Base-by-base conservation (phyloP, 768 basidiomycete species). In the Hypsizygus marmoreus region DNA sequence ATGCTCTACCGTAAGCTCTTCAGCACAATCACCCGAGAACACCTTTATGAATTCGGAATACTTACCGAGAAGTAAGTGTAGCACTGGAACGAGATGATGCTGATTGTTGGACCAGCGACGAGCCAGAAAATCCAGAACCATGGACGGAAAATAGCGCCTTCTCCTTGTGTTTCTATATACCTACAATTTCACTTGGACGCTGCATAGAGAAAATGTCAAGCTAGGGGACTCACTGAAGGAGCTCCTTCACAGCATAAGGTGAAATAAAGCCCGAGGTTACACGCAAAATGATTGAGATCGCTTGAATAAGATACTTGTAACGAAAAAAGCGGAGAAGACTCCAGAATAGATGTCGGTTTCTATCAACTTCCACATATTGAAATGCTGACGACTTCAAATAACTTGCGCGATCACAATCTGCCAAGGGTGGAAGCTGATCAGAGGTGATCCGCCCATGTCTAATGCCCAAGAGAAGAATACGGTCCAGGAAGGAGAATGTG, bases 71-170 rank as follows among this genome's bases (percentile, higher is more conserved):
- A 57, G 56, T 69, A 80, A 29, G 73, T 63, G 54, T 83, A 86
- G 62, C 70, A 73, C 50, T 87, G 80, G 31, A 74, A 69, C 19
- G 64, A 52, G 6, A 84, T 19, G 5, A 73, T 62, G 7, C 59
- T 64, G 5, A 72, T 1, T 3, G 72, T 58, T 6, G 80, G 76
- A 8, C 77, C 79, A 4, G 74, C 40, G 47, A 80, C 74, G 13
- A 82, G 64, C 54, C 66, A 62, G 0, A 64, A 25, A 12, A 87
- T 74, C 84, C 86, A 88, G 4, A 86, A 74, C 78, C 84, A 86
- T 1, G 86, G 86, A 22, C 74, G 73, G 22, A 82, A 59, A 9
- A 62, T 50, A 0, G 81, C 70, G 14, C 59, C 70, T 42, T 72
- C 55, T 2, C 79, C 80, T 13, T 67, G 62, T 4, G 59, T 71